Base-by-base conservation (phyloP, 495 filamentous ascomycete species). In the Physcia stellaris region DNA sequence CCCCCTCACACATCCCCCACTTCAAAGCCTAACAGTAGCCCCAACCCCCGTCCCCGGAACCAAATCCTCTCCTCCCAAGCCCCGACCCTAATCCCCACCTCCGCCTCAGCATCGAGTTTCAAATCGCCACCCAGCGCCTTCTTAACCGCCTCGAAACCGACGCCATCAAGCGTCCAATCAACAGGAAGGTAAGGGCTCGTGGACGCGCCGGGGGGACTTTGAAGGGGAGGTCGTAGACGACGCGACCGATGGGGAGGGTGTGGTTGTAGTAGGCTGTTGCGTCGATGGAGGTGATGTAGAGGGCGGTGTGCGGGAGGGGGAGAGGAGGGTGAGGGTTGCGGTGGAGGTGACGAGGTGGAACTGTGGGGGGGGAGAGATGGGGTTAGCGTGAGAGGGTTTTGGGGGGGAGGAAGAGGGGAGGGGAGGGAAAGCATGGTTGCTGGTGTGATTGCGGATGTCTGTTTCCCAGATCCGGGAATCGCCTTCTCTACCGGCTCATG, bases 251-350 rank as follows among this genome's bases (percentile, higher is more conserved):
- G 0, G 93, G 62, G 6, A 75, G 70, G 16, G 77, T 79, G 37
- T 85, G 67, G 43, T 87, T 80, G 47, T 95, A 90, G 45, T 75
- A 77, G 0, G 90, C 83, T 1, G 79, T 86, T 13, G 86, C 90
- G 48, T 94, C 76, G 40, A 98, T 64, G 28, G 61, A 69, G 15
- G 83, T 79, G 47, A 98, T 67, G 41, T 70, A 80, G 15, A 98
- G 55, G 1, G 70, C 80, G 15, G 77, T 80, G 39, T 75, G 60
- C 29, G 62, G 3, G 94, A 63, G 0, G 90, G 90, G 2, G 87
- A 94, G 30, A 71, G 65, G 24, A 98, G 66, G 1, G 73, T 78
- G 63, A 98, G 94, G 3, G 79, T 72, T 19, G 86, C 88, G 1
- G 83, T 88, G 9, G 83, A 90, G 20, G 83, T 83, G 46, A 85